phyloP scores from a whole-genome alignment of 2,329 filamentous ascomycete species.

The Claviceps citrina region DNA sequence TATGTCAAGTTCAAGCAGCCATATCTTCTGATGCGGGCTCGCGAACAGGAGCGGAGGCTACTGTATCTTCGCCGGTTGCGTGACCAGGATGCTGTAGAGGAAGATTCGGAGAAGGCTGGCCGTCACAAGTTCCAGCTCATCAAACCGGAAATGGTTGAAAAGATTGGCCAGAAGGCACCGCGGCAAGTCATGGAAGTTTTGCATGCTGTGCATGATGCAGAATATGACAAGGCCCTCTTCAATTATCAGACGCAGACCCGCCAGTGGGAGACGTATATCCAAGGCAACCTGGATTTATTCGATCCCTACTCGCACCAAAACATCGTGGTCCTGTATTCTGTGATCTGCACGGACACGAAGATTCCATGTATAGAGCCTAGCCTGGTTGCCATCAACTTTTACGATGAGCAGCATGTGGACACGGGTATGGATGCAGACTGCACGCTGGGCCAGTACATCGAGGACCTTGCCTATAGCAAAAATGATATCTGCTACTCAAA shows the following conservation, averaged over 20 bases:
- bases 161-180: slow-evolving; percentile 63
- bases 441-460: slow-evolving; percentile 86
- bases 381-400: slow-evolving; percentile 80
- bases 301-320: slow-evolving; percentile 94
- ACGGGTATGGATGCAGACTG: slow-evolving; percentile 66
- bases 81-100: slow-evolving; percentile 53
- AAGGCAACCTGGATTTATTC: slow-evolving; percentile 76
- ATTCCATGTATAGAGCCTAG: slow-evolving; percentile 86
- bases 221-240: slow-evolving; percentile 89
- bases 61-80: slow-evolving; percentile 68
- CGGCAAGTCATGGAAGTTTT: slow-evolving; percentile 84
- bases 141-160: slow-evolving; percentile 87
- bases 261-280: slow-evolving; percentile 91
- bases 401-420: slow-evolving; percentile 75
- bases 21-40: slow-evolving; percentile 79
- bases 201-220: slow-evolving; percentile 86
- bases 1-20: slow-evolving; percentile 93
- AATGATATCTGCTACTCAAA: slow-evolving; percentile 66
- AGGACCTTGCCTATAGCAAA: slow-evolving; percentile 68
- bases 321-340: slow-evolving; percentile 84
- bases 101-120: slow-evolving; percentile 46
- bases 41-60: slow-evolving; percentile 76
- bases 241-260: slow-evolving; percentile 88
- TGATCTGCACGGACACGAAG: slow-evolving; percentile 84
- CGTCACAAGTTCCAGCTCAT: slow-evolving; percentile 75